Base-by-base conservation (phyloP, 1,284 basidiomycete species). In the Apiotrichum sp. region DNA sequence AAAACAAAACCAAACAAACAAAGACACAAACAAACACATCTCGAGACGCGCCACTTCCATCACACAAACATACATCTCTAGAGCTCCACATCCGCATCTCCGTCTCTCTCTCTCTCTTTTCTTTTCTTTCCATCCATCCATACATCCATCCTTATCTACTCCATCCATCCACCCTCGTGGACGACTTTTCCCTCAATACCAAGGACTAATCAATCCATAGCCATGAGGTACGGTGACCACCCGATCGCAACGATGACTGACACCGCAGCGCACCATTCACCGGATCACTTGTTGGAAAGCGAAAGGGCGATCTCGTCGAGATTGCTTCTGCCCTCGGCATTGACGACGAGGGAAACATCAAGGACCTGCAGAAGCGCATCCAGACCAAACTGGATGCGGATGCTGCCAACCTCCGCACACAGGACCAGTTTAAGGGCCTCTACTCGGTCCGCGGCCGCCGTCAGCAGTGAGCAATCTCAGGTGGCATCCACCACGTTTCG, bases 301-400 rank as follows among this genome's bases (percentile, higher is more conserved):
- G 67, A 42, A 72, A 72, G 57, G 59, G 62, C 32, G 73, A 75
- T 6, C 62, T 74, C 36, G 62, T 68, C 34, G 73, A 75, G 58
- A 72, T 74, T 47, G 70, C 69, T 29, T 45, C 63, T 35, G 68
- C 69, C 1, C 60, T 74, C 8, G 65, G 63, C n/a, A 42, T 73
- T 29, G 39, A 54, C 8, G 59, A 55, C 22, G 59, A 55, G 1
- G 62, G 57, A 43, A 60, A 61, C 48, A 53, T 56, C 42, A 55
- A 63, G 22, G 68, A 69, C 9, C 50, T 72, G 34, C 60, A 65
- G 40, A 65, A 69, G 53, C 55, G 33, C 38, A 72, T 75, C 48
- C 67, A 73, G 52, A 39, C 46, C n/a, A 56, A 65, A 39, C 66
- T 75, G 29, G 66, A 73, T 34, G 50, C 54, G 16, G 65, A 71